phyloP scores from a whole-genome alignment of 1,284 basidiomycete genomes.

The Microbotryum scabiosae region DNA sequence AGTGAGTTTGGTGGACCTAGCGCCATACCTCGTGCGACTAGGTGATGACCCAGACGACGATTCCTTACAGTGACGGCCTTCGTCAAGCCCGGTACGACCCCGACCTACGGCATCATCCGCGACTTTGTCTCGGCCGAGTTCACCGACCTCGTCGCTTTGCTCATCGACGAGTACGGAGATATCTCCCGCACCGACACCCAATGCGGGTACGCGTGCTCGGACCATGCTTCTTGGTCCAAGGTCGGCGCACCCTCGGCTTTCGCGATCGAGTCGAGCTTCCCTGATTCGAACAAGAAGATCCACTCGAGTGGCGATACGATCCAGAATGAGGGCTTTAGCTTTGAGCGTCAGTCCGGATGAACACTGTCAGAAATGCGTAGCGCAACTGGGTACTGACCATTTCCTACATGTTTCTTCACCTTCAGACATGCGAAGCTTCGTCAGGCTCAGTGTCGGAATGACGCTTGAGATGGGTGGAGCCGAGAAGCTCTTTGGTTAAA shows the following conservation, averaged over 20 bases:
- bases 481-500: background rate
- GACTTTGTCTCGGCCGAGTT: conserved; percentile 69
- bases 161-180: conserved; percentile 59
- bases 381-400: too few relatives aligned
- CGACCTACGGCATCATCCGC: conserved; percentile 81
- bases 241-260: conserved; percentile 41
- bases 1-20: conserved; percentile 10
- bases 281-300: conserved; percentile 44
- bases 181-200: conserved; percentile 43
- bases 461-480: conserved; percentile 25
- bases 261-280: conserved; percentile 34
- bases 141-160: conserved; percentile 64
- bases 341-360: conserved; percentile 38
- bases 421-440: conserved; percentile 27
- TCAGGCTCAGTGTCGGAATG: conserved; percentile 13
- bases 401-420: too few relatives aligned
- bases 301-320: conserved; percentile 73
- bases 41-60: background rate
- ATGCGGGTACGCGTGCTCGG: conserved; percentile 92
- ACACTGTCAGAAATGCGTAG: too few relatives aligned
- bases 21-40: background rate
- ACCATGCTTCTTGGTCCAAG: conserved; percentile 45
- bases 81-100: conserved; percentile 79
- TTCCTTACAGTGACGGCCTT: conserved; percentile 77
- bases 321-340: conserved; percentile 73